Evolutionary conservation across 139 green algal genomes (phyloP), one percentile per base, ranked within the genome.

Genomic region (Pedinophyceae sp.): DNA sequence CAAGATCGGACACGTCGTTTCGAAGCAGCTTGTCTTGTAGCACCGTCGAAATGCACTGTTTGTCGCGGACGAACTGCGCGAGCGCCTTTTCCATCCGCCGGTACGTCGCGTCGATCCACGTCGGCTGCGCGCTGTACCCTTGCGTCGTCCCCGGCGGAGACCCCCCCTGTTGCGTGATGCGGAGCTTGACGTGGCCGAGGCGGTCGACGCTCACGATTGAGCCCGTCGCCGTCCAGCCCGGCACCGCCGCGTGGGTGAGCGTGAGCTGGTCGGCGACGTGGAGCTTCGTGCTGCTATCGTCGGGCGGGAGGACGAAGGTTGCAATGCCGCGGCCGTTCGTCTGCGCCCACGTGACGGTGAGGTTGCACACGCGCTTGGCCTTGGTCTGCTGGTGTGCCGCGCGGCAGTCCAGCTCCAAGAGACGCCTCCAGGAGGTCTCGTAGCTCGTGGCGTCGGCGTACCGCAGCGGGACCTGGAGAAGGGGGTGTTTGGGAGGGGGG

Each of bases 391-490:
- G 49, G 55, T 82, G 86, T 58, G 97, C 90, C 55, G 96, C 91
- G 23, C 95, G 85, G 3, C 88, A 89, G 57, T 98, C 90, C 52
- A 94, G 66, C 68, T 93, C 83, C 16, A 98, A 66, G 4, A 93
- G 67, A 25, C 77, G 73, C 3, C 73, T 75, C 65, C 91, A 93
- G 1, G 88, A 58, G 56, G 80, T 84, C 54, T 94, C 76, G 59
- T 95, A 88, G 54, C 85, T 65, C 40, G 86, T 82, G 2, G 83
- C 85, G 54, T 97, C 89, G 27, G 93, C 87, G 55, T 96, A 97
- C 39, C 71, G 68, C 38, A 95, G 70, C 30, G 75, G 82, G 30
- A 95, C 89, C 17, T 76, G 84, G 16, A 67, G 59, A 16, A 70
- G 58, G 38, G n/a, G n/a, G n/a, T n/a, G n/a, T n/a, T n/a, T n/a